phyloP scores from a whole-genome alignment of 805 yeast genomes.

The Suhomyces sp. region DNA sequence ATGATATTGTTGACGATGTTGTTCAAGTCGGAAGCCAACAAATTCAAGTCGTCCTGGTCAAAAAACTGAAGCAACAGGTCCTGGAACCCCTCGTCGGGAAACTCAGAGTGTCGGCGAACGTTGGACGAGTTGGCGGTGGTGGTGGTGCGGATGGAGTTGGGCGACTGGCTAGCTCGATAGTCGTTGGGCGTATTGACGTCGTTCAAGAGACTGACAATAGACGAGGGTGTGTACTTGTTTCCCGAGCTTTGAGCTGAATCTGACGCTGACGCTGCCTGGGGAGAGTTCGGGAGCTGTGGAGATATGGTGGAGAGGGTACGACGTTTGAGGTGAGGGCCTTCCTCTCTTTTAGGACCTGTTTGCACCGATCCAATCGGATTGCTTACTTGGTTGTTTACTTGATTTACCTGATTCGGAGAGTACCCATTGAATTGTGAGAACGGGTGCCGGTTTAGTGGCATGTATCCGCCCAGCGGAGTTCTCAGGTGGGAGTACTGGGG shows the following conservation, averaged over 20 bases:
- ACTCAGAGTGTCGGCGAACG: neutral
- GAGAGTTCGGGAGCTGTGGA: neutral
- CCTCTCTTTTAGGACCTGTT: neutral
- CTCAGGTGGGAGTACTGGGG: neutral
- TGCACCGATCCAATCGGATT: too few species aligned
- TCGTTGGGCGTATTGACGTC: constrained; percentile 5
- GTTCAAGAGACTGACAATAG: constrained; percentile 9
- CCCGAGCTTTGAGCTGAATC: neutral
- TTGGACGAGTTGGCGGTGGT: neutral
- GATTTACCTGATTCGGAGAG: neutral
- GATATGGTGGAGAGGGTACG: neutral
- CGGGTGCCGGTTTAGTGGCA: neutral
- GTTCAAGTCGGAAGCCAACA: constrained; percentile 38
- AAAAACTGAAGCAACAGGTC: constrained; percentile 10
- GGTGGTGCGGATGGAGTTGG: constrained; percentile 1
- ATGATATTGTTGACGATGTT: constrained; percentile 39
- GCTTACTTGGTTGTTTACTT: too few species aligned
- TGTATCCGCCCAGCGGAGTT: neutral
- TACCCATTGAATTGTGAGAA: neutral
- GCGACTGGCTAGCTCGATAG: constrained; percentile 3
- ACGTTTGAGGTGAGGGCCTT: neutral
- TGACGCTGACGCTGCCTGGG: neutral
- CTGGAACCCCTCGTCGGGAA: neutral
- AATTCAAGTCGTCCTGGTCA: constrained; percentile 30
- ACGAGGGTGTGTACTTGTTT: constrained; percentile 6